Base-by-base conservation (phyloP, 106 monocot genomes). In the Xerophyta viscosa region DNA sequence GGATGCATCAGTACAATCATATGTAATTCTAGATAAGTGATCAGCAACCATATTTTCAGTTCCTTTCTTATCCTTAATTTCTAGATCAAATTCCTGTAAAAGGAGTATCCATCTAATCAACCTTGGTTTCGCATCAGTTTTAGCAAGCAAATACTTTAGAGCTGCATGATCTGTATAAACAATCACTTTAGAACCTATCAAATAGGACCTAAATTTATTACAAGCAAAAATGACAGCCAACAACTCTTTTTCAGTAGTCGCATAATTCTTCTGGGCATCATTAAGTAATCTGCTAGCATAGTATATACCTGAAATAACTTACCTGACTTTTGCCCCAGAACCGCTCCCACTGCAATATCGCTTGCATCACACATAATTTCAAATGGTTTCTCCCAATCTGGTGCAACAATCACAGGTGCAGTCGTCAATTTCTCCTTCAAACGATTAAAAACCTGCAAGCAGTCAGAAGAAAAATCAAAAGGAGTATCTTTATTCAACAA, bases 381-480 rank as follows among this genome's bases (percentile, higher is more conserved):
- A 19, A 23, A 49, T 21, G 21, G 22, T 45, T 23, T 8, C 3
- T 23, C 22, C 49, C 49, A 49, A 49, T 23, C 49, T 9, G 49
- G 49, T 49, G 22, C 22, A 23, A 24, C 23, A n/a, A 49, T 49
- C 10, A 24, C 23, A 20, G 19, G 21, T n/a, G 44, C 22, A 21
- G 49, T 21, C 18, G 23, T 23, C 4, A 49, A 21, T 12, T 49
- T 49, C 49, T 49, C 19, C 24, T 49, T 49, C 9, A 49, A 9
- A 8, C 4, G 9, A 24, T 49, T 49, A 49, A 49, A 49, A 22
- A 21, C 49, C 24, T 49, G 22, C 22, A 49, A 49, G 10, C 49
- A 49, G 10, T 22, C 49, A 20, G 18, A 14, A 49, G n/a, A n/a
- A 49, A 45, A 45, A 18, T 45, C 23, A 49, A 49, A 49, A 4